Percentiles rank a stretch among this genome's conserved stretches.
Conservation (phyloP, 1,139 yeast genomes). For the Taiozyma sp. region DNA sequence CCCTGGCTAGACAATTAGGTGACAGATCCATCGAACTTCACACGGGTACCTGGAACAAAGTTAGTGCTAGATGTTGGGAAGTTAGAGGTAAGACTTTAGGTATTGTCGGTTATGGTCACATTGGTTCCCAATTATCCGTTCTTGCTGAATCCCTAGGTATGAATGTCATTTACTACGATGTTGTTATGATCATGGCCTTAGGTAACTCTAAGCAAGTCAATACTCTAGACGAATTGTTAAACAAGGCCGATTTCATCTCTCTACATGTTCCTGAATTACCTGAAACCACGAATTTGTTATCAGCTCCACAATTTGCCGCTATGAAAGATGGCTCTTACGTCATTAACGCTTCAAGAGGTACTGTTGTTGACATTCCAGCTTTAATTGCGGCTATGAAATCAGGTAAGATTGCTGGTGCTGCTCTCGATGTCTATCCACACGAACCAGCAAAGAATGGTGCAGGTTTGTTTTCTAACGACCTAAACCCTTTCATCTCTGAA, state of each 20-base stretch:
- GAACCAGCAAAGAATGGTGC: constrained; percentile 98
- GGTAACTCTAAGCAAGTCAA: constrained; percentile 96
- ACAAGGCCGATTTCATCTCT: constrained; percentile 80
- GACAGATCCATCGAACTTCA: constrained; percentile 96
- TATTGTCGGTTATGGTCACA: constrained; percentile 96
- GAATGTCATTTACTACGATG: constrained; percentile 93
- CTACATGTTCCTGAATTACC: constrained; percentile 94
- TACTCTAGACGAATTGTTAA: constrained; percentile 75
- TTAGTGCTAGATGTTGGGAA: constrained; percentile 95
- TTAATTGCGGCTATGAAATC: constrained; percentile 85
- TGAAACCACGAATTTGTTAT: constrained; percentile 86
- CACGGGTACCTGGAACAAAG: constrained; percentile 98
- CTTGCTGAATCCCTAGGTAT: constrained; percentile 98
- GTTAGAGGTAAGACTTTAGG: constrained; percentile 98
- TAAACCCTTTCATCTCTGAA: constrained; percentile 84
- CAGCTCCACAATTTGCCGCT: constrained; percentile 87
- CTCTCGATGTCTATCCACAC: constrained; percentile 92
- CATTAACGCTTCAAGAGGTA: constrained; percentile 96
- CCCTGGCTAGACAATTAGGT: constrained; percentile 94
- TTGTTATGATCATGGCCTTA: constrained; percentile 87
- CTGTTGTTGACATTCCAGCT: constrained; percentile 94
- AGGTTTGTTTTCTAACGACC: constrained; percentile 59
- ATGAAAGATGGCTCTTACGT: constrained; percentile 96
- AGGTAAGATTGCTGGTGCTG: constrained; percentile 96
- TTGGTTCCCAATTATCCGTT: constrained; percentile 95